These are phyloP conservation scores for Fragaria nilgerrensis DNA, from an alignment of 306 rosid genomes.

Conservation along the genomic window DNA sequence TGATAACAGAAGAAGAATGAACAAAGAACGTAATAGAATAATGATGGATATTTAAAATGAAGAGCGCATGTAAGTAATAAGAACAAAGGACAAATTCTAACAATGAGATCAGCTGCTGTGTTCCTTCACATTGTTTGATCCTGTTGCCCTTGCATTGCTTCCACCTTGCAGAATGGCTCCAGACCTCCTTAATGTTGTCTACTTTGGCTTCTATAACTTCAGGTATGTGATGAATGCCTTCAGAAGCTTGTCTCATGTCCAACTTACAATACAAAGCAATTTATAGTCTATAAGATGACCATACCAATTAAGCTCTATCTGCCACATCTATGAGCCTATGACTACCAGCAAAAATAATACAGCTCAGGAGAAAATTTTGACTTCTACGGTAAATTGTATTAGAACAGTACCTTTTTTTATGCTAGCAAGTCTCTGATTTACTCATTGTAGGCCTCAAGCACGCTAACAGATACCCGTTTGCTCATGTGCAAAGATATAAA, in stretches of 20 bases:
- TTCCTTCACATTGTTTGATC: constrained; percentile 20
- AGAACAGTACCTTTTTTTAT: not conserved
- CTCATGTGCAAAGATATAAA: constrained; percentile 62
- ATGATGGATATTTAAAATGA: not conserved
- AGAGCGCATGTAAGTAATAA: not conserved
- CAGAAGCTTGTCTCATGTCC: constrained; percentile 23
- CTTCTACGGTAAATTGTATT: not conserved
- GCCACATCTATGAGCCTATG: not conserved
- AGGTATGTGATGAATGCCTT: constrained; percentile 16
- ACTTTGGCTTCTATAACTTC: constrained; percentile 23
- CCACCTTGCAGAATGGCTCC: constrained; percentile 22
- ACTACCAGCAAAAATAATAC: not conserved
- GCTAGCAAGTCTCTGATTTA: constrained; percentile 27
- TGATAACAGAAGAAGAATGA: not conserved
- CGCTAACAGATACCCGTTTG: constrained; percentile 51
- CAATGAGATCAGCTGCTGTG: constrained; percentile 28
- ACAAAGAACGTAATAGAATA: not conserved
- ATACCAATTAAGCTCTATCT: too few relatives aligned
- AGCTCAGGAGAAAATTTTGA: not conserved
- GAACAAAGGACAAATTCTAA: not conserved
- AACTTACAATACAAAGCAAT: not conserved
- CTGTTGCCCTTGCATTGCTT: constrained; percentile 19
- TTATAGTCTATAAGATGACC: too few relatives aligned
- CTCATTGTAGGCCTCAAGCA: constrained; percentile 23
- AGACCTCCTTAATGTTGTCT: constrained; percentile 18